Conservation (phyloP, 2,329 filamentous ascomycete species). For the Cordyceps cateniannulata region DNA sequence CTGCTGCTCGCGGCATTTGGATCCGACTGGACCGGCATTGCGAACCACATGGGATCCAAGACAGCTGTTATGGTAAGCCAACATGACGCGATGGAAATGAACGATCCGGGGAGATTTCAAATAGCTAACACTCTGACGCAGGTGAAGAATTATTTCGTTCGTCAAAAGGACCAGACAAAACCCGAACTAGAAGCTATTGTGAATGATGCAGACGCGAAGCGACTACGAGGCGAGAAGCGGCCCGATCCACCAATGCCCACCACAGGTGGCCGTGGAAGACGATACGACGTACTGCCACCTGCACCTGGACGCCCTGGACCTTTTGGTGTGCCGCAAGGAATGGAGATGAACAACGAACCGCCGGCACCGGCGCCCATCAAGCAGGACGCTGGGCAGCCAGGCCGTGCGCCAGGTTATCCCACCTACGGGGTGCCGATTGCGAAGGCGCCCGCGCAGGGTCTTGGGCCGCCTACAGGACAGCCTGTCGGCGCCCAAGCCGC, state of each 20-base stretch:
- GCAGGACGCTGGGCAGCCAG: constrained; percentile 32
- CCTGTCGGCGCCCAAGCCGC: constrained; percentile 17
- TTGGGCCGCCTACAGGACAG: constrained; percentile 18
- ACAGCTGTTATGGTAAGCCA: constrained; percentile 69
- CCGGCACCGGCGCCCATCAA: constrained; percentile 28
- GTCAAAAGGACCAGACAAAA: constrained; percentile 54
- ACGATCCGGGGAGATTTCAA: background rate
- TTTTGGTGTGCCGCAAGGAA: constrained; percentile 40
- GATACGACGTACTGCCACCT: constrained; percentile 37
- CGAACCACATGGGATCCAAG: constrained; percentile 74
- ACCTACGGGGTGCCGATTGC: constrained; percentile 42
- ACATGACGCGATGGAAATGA: background rate
- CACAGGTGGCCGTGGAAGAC: constrained; percentile 41
- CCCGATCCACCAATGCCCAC: constrained; percentile 55
- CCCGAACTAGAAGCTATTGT: constrained; percentile 55
- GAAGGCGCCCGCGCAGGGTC: constrained; percentile 30
- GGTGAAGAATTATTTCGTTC: constrained; percentile 57
- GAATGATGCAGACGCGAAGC: constrained; percentile 52
- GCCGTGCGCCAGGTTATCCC: constrained; percentile 32
- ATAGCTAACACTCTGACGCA: background rate
- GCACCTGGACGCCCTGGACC: constrained; percentile 29
- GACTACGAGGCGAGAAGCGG: constrained; percentile 48
- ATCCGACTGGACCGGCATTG: constrained; percentile 71
- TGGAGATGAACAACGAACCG: constrained; percentile 40
- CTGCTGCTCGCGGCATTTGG: constrained; percentile 67